Conservation (phyloP, 1,284 basidiomycete species). For the Trichosporon faecale region DNA sequence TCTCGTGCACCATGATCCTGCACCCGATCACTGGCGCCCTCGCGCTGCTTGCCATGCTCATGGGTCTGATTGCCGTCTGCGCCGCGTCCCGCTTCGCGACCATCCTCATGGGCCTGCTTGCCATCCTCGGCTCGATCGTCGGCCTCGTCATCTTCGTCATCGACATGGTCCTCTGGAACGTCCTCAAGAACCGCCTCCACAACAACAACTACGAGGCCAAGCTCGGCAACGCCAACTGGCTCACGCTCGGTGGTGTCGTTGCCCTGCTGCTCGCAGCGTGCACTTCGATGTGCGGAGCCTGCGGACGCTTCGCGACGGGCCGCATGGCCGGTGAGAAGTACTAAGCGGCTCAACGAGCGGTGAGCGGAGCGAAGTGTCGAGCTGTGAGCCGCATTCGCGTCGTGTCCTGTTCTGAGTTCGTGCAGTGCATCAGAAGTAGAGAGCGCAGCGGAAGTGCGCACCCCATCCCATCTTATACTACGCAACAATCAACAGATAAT, state of each 20-base stretch:
- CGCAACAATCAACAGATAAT: not conserved
- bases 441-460: not conserved
- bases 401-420: not conserved
- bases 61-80: conserved; percentile 63
- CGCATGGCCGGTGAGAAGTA: conserved; percentile 50
- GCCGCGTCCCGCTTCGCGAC: conserved; percentile 65
- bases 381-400: not conserved
- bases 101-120: conserved; percentile 67
- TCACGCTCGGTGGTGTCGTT: conserved; percentile 68
- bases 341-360: not conserved
- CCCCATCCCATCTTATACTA: not conserved
- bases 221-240: conserved; percentile 54
- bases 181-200: conserved; percentile 62
- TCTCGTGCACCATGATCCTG: conserved; percentile 69
- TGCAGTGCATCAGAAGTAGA: not conserved
- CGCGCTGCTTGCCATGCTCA: conserved; percentile 66
- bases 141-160: conserved; percentile 68
- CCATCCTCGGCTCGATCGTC: conserved; percentile 62
- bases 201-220: conserved; percentile 54
- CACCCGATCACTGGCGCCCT: conserved; percentile 73
- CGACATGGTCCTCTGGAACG: conserved; percentile 74
- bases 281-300: conserved; percentile 64
- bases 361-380: not conserved
- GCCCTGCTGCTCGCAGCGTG: conserved; percentile 66
- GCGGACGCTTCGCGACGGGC: conserved; percentile 59